Evolutionary conservation across 345 rosid genomes (phyloP), one percentile per base, ranked within the genome.

Genomic region (Eucalyptus sp.): DNA sequence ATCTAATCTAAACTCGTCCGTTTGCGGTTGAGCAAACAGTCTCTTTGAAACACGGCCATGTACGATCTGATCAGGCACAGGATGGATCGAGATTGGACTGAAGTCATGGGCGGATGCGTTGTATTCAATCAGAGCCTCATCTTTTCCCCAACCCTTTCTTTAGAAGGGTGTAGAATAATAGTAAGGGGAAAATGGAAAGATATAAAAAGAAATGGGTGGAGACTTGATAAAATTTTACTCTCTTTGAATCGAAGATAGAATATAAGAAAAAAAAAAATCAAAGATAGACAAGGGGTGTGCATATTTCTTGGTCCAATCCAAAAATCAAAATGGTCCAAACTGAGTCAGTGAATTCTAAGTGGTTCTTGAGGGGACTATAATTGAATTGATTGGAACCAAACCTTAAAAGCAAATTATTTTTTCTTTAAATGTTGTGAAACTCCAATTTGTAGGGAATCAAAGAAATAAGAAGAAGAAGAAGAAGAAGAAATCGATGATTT

Each of bases 331-430:
- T 56, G 13, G 62, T 24, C 5, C 13, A 3, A 2, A 24, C 6
- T 0, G 3, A 56, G 27, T 56, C 2, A 56, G 0, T 22, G 12
- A 24, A 22, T 24, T 56, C 3, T 9, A 1, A 13, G 29, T 56
- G 13, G 62, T 10, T 56, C 62, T 56, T 24, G 29, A 56, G 1
- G 29, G 29, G 29, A 56, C 13, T 56, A 10, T 4, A 56, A 56
- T 56, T 25, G 29, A 25, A 56, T 25, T 24, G 62, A 22, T 24
- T 56, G 6, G 1, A 56, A 56, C 2, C 29, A 56, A 56, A 24
- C 29, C 29, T 9, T 24, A 10, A 56, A 9, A 56, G 29, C 2
- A 56, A 8, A 4, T 56, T 56, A 2, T 56, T 56, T 56, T 56
- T 56, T 56, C 1, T 56, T 56, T 56, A 0, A 2, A 56, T 9